Evolutionary conservation across 805 yeast species (phyloP), one percentile per base, ranked within the genome.

Genomic region (Saccharomyces mikatae): DNA sequence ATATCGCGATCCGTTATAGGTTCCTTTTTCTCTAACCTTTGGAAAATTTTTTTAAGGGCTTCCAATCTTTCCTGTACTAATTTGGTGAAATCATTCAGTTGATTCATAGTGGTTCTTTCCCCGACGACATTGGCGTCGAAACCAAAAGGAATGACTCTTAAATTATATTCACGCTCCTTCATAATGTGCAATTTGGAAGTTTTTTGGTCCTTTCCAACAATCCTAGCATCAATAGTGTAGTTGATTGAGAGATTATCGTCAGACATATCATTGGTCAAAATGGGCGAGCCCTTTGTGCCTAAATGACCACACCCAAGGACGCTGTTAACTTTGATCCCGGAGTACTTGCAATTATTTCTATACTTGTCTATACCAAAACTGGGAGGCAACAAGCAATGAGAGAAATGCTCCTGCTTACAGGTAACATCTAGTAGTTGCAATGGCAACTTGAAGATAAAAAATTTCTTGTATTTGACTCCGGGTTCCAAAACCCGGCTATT

Each of bases 401-500:
- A 57, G 13, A 64, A 62, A 27, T 64, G 58, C 53, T 69, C 72
- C 54, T 80, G 78, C 5, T 74, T 69, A 60, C 87, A 83, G 1
- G 76, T 65, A 17, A 73, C 75, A 58, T 83, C 87, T 13, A 83
- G 64, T 46, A 82, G 67, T 54, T 71, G 73, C 17, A 69, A 62
- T 0, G 88, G 88, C 49, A 83, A 73, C 60, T 74, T 78, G 62
- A 83, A 83, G 27, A 78, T 74, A 62, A 83, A 81, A 55, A 74
- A 76, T 62, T 83, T 83, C 61, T 82, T 82, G 60, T 80, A 78
- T 52, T 71, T 76, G 1, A 58, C 64, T 22, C 76, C 70, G 0
- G 87, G 84, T 41, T 67, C 62, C 13, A 83, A 64, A 1, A 74
- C 58, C 58, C 81, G 67, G 48, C 74, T 75, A 54, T 74, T 66